These are phyloP conservation scores for Pelargonium fulgidum DNA, from an alignment of 441 rosid species.

Conservation along the genomic window DNA sequence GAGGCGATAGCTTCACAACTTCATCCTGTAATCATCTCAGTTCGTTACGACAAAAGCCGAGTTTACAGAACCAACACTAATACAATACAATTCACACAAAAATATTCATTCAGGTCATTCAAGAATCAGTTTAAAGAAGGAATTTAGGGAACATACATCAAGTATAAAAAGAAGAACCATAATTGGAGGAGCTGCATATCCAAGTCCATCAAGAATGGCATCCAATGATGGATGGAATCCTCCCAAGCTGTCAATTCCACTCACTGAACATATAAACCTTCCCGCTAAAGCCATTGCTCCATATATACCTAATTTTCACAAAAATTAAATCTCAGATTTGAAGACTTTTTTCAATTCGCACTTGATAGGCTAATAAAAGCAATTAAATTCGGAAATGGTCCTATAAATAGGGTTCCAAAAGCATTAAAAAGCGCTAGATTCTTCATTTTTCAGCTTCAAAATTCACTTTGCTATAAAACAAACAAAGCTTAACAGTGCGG, in stretches of 20 bases:
- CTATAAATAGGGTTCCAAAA: no score
- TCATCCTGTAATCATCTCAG: slow-evolving; percentile 53
- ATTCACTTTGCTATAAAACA: background rate
- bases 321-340: no score
- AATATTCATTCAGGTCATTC: no score
- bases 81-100: background rate
- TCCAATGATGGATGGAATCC: slow-evolving; percentile 67
- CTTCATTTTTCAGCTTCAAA: no score
- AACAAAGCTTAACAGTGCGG: background rate
- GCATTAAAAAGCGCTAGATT: no score
- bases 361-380: background rate
- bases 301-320: slow-evolving; percentile 51
- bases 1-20: slow-evolving; percentile 84
- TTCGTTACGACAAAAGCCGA: slow-evolving; percentile 6
- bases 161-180: slow-evolving; percentile 91
- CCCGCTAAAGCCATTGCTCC: slow-evolving; percentile 87
- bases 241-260: slow-evolving; percentile 74
- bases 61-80: slow-evolving; percentile 4
- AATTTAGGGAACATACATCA: slow-evolving; percentile 50
- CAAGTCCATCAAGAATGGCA: slow-evolving; percentile 72
- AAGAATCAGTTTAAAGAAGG: background rate
- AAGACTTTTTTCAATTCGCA: background rate
- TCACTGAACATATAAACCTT: slow-evolving; percentile 64
- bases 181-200: slow-evolving; percentile 83
- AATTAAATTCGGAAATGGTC: background rate